Conservation (phyloP, 1,284 basidiomycete species). For the Kalmanozyma brasiliensis region DNA sequence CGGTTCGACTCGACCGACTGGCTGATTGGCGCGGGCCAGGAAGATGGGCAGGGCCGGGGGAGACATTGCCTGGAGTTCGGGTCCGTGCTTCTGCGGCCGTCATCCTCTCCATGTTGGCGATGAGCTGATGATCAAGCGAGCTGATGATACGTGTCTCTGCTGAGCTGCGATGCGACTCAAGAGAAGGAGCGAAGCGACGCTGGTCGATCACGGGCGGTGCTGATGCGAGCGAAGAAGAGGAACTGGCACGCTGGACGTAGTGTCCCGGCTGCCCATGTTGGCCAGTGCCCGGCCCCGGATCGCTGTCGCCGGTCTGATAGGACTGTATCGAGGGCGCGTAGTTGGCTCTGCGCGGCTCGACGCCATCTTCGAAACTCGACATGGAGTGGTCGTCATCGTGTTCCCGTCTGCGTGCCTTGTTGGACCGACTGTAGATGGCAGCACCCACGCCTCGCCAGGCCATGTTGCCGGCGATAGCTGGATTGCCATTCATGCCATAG, state of each 20-base stretch:
- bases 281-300: conserved; percentile 52
- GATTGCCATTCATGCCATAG: conserved; percentile 27
- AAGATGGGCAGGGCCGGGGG: conserved; percentile 50
- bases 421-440: conserved; percentile 31
- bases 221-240: conserved; percentile 53
- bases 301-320: conserved; percentile 59
- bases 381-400: conserved; percentile 56
- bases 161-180: conserved; percentile 49
- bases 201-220: conserved; percentile 50
- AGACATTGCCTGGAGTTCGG: conserved; percentile 50
- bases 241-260: conserved; percentile 54
- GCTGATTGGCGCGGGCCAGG: conserved; percentile 47
- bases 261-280: conserved; percentile 33
- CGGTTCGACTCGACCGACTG: conserved; percentile 54
- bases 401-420: conserved; percentile 46
- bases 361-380: conserved; percentile 51
- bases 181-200: conserved; percentile 44
- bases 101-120: conserved; percentile 63
- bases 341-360: conserved; percentile 45
- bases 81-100: conserved; percentile 55
- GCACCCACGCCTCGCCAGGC: conserved; percentile 48
- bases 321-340: conserved; percentile 51
- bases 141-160: conserved; percentile 51
- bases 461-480: conserved; percentile 41
- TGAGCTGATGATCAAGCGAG: conserved; percentile 62